Conservation (phyloP, 345 rosid genomes). For the Ailanthus altissimus region DNA sequence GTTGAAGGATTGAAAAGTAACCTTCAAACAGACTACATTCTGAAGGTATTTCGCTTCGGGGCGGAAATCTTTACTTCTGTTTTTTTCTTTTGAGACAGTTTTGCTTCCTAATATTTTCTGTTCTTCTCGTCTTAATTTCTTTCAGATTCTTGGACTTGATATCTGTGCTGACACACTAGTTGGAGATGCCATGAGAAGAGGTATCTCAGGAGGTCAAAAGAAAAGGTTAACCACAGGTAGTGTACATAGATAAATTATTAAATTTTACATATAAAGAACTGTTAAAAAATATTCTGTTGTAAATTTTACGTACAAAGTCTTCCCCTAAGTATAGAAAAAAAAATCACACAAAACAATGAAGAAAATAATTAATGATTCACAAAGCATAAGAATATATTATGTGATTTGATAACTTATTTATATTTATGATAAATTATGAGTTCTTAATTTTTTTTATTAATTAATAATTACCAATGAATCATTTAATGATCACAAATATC, state of each 20-base stretch:
- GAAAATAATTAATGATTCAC: no score
- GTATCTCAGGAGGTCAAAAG: conserved; percentile 47
- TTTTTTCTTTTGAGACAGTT: not conserved
- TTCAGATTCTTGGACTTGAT: conserved; percentile 47
- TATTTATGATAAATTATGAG: no score
- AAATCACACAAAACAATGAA: no score
- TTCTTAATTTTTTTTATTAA: no score
- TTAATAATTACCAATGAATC: no score
- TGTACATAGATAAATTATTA: not conserved
- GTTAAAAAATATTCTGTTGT: no score
- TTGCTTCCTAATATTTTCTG: not conserved
- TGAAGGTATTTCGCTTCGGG: conserved; percentile 30
- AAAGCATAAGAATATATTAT: no score
- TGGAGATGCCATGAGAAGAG: conserved; percentile 46
- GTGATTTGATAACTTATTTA: no score
- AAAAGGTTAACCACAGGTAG: conserved; percentile 44
- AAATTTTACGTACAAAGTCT: no score
- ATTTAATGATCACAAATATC: no score
- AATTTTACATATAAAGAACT: not conserved
- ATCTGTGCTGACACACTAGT: conserved; percentile 39
- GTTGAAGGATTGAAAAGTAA: conserved; percentile 34
- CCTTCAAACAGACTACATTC: conserved; percentile 45
- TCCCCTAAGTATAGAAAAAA: no score
- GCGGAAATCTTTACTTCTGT: not conserved
- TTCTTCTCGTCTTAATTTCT: not conserved